Percentiles rank a stretch among this genome's conserved stretches.
These are phyloP conservation scores for Colletotrichum lindemuthianum DNA, from an alignment of 2,329 filamentous ascomycete species.

Conservation along the genomic window DNA sequence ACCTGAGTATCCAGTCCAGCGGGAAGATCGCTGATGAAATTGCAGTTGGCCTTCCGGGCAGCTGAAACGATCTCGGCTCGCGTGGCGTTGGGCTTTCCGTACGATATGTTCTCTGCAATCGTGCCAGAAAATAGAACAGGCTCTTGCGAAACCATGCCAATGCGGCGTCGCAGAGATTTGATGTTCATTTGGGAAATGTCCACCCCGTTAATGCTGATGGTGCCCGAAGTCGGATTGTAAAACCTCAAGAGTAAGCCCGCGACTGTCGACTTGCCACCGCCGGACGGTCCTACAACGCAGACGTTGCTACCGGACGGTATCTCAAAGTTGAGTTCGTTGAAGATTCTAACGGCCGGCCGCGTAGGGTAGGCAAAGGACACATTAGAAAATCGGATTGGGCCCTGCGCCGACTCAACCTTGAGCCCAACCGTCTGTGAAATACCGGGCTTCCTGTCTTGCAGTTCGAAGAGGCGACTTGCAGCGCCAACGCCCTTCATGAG, in stretches of 20 bases:
- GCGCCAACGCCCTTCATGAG: conserved; percentile 99
- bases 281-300: conserved; percentile 94
- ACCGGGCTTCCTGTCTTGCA: conserved; percentile 88
- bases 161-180: conserved; percentile 90
- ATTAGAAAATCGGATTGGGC: conserved; percentile 86
- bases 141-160: conserved; percentile 95
- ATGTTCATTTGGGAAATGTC: conserved; percentile 90
- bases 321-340: conserved; percentile 87
- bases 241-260: conserved; percentile 91
- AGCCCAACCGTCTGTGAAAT: conserved; percentile 88
- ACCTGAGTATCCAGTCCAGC: conserved; percentile 95
- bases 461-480: conserved; percentile 93
- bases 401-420: conserved; percentile 84
- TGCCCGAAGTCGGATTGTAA: conserved; percentile 82
- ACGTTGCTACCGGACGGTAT: conserved; percentile 95
- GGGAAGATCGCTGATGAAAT: conserved; percentile 96
- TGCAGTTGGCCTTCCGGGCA: conserved; percentile 92
- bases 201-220: conserved; percentile 83
- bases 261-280: conserved; percentile 96
- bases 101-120: conserved; percentile 89
- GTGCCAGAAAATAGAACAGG: conserved; percentile 91
- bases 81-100: conserved; percentile 83
- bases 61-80: conserved; percentile 85
- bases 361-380: conserved; percentile 94
- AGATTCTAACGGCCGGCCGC: conserved; percentile 89